A percentile compares a stretch with the other conserved stretches of the same genome.
Evolutionary conservation across 306 rosid species (phyloP).

Genomic region (Glycine latifolia): DNA sequence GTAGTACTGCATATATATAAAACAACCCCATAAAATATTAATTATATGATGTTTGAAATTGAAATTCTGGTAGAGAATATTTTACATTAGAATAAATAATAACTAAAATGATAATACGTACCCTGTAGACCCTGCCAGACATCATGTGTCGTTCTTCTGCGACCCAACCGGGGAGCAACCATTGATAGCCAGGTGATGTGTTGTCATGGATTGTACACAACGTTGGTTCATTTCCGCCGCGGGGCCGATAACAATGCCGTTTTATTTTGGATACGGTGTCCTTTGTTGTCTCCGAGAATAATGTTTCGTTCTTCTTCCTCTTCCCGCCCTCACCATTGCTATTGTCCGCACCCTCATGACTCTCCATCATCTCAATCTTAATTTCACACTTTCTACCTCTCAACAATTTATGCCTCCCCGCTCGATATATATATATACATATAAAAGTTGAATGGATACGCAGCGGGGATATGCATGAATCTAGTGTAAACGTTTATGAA

Average conservation of each 20-base stretch:
- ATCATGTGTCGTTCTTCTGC: conserved; percentile 33
- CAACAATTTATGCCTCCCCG: too few species aligned
- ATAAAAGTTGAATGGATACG: too few species aligned
- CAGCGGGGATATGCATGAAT: too few species aligned
- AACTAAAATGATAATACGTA: background rate
- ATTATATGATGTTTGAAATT: too few species aligned
- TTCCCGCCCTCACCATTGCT: background rate
- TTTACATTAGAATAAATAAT: too few species aligned
- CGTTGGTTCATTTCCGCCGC: background rate
- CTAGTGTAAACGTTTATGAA: background rate
- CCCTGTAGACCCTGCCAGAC: conserved; percentile 39
- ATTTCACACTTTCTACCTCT: background rate
- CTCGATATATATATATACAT: too few species aligned
- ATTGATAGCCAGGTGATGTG: background rate
- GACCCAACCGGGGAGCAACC: conserved; percentile 40
- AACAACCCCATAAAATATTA: too few species aligned
- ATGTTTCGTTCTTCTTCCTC: background rate
- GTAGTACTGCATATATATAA: conserved; percentile 5
- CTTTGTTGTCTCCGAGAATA: background rate
- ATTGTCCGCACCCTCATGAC: background rate
- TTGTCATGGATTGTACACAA: background rate
- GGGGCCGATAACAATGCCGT: background rate
- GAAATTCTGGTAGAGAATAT: too few species aligned
- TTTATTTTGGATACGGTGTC: background rate
- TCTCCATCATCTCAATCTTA: background rate